phyloP scores from a whole-genome alignment of 169 alveolate genomes.

The Plasmodium blacklocki region DNA sequence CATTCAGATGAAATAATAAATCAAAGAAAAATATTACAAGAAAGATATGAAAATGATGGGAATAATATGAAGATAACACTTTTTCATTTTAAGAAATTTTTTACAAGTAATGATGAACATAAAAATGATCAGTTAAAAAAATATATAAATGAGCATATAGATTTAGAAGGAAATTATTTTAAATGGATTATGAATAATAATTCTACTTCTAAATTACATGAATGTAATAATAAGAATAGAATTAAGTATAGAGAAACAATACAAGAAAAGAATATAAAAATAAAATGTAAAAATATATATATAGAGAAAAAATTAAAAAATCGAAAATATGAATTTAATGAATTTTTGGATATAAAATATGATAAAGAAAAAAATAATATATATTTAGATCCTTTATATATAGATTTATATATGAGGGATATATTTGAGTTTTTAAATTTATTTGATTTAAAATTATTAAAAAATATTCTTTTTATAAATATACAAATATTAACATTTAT shows the following conservation, averaged over 20 bases:
- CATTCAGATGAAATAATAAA: conserved; percentile 1
- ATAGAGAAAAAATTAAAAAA: conserved; percentile 58
- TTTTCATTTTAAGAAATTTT: conserved; percentile 14
- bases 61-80: conserved; percentile 32
- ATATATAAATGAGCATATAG: conserved; percentile 22
- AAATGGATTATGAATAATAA: conserved; percentile 35
- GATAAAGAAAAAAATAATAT: conserved; percentile 21
- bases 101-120: conserved; percentile 3
- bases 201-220: conserved; percentile 20
- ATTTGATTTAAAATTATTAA: conserved; percentile 30
- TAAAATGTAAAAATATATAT: conserved; percentile 32
- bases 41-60: conserved; percentile 64
- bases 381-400: conserved; percentile 43
- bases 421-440: conserved; percentile 38
- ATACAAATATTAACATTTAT: conserved; percentile 30
- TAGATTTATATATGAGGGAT: conserved; percentile 64
- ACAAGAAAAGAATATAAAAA: conserved; percentile 50
- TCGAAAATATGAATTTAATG: conserved; percentile 51
- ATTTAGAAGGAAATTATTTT: conserved; percentile 17
- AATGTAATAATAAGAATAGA: neutral
- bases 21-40: conserved; percentile 40
- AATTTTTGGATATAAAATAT: conserved; percentile 39
- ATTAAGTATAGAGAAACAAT: conserved; percentile 29
- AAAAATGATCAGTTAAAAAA: conserved; percentile 1
- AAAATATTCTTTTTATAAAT: conserved; percentile 36